These are phyloP conservation scores for Acer campestre DNA, from an alignment of 345 rosid species.

Conservation along the genomic window DNA sequence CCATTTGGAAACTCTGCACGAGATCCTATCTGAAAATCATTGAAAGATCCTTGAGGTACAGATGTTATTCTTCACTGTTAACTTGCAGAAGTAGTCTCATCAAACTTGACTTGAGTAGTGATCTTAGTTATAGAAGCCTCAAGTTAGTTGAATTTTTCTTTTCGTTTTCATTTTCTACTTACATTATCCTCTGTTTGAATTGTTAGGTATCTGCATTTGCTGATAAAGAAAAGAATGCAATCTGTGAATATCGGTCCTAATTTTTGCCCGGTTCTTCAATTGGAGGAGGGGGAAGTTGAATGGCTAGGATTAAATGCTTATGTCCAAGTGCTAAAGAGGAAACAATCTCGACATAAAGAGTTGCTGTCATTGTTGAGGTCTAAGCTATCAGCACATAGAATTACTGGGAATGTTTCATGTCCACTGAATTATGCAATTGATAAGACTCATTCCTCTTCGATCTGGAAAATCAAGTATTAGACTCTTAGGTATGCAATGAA, in stretches of 20 bases:
- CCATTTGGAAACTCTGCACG: constrained; percentile 49
- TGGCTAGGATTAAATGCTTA: constrained; percentile 83
- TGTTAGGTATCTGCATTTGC: constrained; percentile 55
- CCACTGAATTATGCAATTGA: constrained; percentile 55
- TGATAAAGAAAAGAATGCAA: constrained; percentile 56
- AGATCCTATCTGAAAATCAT: constrained; percentile 40
- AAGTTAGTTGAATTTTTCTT: background rate
- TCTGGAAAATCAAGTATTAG: constrained; percentile 74
- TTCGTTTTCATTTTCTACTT: background rate
- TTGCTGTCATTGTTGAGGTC: constrained; percentile 47
- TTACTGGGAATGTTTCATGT: constrained; percentile 31
- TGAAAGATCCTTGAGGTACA: constrained; percentile 59
- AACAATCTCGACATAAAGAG: constrained; percentile 56
- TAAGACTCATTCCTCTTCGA: constrained; percentile 57
- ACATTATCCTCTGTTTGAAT: background rate
- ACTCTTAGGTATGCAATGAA: background rate
- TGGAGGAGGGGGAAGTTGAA: constrained; percentile 56
- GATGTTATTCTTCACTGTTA: background rate
- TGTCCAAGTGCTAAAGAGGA: constrained; percentile 56
- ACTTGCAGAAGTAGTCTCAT: background rate
- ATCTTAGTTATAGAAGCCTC: background rate
- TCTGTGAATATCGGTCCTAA: constrained; percentile 27
- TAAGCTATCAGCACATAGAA: constrained; percentile 37
- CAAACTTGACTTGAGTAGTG: background rate
- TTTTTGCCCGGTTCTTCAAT: constrained; percentile 40